phyloP scores from a whole-genome alignment of 2,329 filamentous ascomycete genomes.

The Apiospora koreana region DNA sequence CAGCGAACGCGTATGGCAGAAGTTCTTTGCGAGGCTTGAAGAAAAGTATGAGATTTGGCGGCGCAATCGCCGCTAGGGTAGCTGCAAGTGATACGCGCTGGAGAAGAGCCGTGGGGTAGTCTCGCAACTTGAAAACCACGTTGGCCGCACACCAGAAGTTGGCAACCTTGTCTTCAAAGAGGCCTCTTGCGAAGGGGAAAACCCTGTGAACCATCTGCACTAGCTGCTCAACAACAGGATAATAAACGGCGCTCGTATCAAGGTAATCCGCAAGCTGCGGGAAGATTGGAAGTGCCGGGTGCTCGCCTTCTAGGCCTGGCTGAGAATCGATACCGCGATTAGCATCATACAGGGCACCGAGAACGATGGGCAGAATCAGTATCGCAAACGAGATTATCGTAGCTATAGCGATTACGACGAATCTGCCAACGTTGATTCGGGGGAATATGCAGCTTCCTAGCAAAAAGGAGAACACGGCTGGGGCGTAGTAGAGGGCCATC shows the following conservation, averaged over 20 bases:
- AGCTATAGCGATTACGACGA: constrained; percentile 73
- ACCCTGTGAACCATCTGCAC: constrained; percentile 87
- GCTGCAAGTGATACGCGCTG: constrained; percentile 74
- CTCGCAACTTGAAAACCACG: constrained; percentile 81
- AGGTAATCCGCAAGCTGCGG: constrained; percentile 58
- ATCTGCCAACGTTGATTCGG: constrained; percentile 63
- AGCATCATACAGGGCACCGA: constrained; percentile 70
- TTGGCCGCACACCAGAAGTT: constrained; percentile 97
- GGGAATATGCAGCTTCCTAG: constrained; percentile 85
- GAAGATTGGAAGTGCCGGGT: constrained; percentile 64
- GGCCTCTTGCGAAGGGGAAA: constrained; percentile 91
- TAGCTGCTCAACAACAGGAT: constrained; percentile 75
- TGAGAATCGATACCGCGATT: constrained; percentile 62
- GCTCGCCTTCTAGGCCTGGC: constrained; percentile 57
- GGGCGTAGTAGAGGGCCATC: constrained; percentile 98
- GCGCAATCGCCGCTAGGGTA: constrained; percentile 75
- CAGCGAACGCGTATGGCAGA: constrained; percentile 77
- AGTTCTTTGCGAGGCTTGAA: constrained; percentile 74
- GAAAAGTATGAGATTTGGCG: constrained; percentile 79
- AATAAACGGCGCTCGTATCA: constrained; percentile 68
- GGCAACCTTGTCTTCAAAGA: constrained; percentile 98
- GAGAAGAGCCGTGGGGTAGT: constrained; percentile 70
- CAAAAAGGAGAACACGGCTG: constrained; percentile 88
- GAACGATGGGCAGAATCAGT: constrained; percentile 73
- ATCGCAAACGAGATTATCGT: constrained; percentile 74